Evolutionary conservation across 164 flowering plant species (phyloP).

Genomic region (Santalum album): DNA sequence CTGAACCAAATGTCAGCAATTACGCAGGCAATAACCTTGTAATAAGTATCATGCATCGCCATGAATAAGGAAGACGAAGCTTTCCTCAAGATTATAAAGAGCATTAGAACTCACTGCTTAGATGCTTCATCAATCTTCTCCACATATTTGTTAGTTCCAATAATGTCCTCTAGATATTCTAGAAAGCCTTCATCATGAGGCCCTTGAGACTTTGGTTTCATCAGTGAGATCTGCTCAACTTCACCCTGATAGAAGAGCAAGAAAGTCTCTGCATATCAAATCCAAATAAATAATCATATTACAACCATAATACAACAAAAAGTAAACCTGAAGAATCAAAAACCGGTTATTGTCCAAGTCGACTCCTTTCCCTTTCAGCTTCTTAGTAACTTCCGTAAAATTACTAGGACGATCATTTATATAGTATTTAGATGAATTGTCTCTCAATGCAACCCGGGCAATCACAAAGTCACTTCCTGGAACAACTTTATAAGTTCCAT

Average conservation of each 20-base stretch:
- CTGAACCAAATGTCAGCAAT: no score
- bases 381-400: conserved; percentile 87
- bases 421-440: conserved; percentile 87
- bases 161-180: conserved; percentile 93
- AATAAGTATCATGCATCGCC: no score
- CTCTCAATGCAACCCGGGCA: conserved; percentile 77
- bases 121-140: conserved; percentile 79
- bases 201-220: conserved; percentile 97
- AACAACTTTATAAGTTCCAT: conserved; percentile 69
- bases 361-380: conserved; percentile 84
- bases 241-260: conserved; percentile 56
- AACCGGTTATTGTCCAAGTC: conserved; percentile 96
- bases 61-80: not conserved
- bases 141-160: conserved; percentile 92
- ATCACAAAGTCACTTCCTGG: conserved; percentile 84
- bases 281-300: not conserved
- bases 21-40: no score
- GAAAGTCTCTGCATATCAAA: not conserved
- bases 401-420: conserved; percentile 73
- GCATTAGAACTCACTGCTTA: conserved; percentile 55
- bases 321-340: conserved; percentile 82
- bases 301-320: not conserved
- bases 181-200: conserved; percentile 97
- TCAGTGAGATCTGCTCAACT: conserved; percentile 95
- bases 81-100: not conserved